A percentile compares a stretch with the other conserved stretches of the same genome.
Conservation (phyloP, 805 yeast species). For the Yarrowia deformans region DNA sequence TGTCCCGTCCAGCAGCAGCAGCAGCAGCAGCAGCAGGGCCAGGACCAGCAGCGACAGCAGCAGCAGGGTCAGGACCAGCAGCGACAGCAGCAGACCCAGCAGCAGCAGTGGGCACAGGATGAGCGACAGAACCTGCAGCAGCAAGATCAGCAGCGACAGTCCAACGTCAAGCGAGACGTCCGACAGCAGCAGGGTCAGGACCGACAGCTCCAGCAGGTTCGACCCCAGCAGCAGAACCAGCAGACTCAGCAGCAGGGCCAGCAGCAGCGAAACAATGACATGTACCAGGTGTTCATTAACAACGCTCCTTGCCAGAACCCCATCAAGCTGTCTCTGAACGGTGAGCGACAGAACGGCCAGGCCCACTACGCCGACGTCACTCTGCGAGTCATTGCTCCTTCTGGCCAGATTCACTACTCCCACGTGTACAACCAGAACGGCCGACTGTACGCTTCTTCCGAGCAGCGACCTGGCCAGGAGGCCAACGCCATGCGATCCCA, state of each 20-base stretch:
- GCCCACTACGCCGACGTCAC: constrained; percentile 9
- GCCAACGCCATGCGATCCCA: constrained; percentile 27
- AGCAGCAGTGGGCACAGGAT: constrained; percentile 13
- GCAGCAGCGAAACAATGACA: neutral
- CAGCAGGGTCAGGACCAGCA: constrained; percentile 39
- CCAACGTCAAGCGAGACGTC: constrained; percentile 28
- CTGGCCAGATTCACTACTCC: constrained; percentile 17
- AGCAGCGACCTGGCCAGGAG: constrained; percentile 15
- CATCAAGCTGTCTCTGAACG: constrained; percentile 21
- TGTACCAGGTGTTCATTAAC: constrained; percentile 23
- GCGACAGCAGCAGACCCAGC: constrained; percentile 40
- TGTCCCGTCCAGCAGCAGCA: constrained; percentile 39
- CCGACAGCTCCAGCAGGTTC: constrained; percentile 9
- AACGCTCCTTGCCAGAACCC: constrained; percentile 31
- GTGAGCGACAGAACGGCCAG: constrained; percentile 28
- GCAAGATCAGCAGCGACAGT: constrained; percentile 39
- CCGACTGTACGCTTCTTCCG: constrained; percentile 20
- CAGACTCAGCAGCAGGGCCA: constrained; percentile 3
- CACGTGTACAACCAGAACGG: constrained; percentile 26
- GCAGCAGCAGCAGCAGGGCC: constrained; percentile 39
- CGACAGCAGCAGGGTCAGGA: constrained; percentile 28
- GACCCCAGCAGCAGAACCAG: constrained; percentile 16
- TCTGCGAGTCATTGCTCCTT: constrained; percentile 22
- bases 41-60: constrained; percentile 20
- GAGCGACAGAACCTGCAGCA: constrained; percentile 19